Conservation (phyloP, 305 asterid species). For the Fraxinus sp. region DNA sequence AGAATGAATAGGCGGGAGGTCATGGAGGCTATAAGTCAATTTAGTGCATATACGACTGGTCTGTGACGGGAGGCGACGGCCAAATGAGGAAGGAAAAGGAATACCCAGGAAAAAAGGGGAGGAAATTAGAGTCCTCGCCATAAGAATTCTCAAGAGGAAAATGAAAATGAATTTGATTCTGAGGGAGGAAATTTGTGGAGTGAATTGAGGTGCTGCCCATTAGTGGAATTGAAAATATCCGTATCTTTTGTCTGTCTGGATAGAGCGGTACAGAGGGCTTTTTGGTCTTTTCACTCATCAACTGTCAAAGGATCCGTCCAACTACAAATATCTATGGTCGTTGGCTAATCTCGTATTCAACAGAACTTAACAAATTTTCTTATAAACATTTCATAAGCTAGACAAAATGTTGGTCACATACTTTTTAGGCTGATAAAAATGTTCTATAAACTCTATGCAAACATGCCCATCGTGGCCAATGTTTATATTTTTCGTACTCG, state of each 20-base stretch:
- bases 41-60: conserved; percentile 49
- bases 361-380: not conserved
- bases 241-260: conserved; percentile 6
- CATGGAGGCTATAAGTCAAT: conserved; percentile 66
- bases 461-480: not conserved
- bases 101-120: conserved; percentile 66
- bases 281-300: not conserved
- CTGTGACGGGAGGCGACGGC: conserved; percentile 40
- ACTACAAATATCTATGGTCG: not conserved
- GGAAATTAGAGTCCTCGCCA: conserved; percentile 85
- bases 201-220: not conserved
- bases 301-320: not conserved
- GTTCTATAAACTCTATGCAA: not conserved
- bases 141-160: conserved; percentile 21
- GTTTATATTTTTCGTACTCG: not conserved
- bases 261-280: not conserved
- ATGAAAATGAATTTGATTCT: not conserved
- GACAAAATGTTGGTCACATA: not conserved
- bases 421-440: not conserved
- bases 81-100: conserved; percentile 55
- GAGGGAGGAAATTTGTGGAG: conserved; percentile 1
- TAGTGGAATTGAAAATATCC: conserved; percentile 19
- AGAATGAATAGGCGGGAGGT: conserved; percentile 43
- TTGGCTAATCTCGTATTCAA: not conserved
- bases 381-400: not conserved